Percentiles rank a stretch among this genome's conserved stretches.
phyloP scores from a whole-genome alignment of 176 grass and related monocot genomes.

The Cenchrus americanus region DNA sequence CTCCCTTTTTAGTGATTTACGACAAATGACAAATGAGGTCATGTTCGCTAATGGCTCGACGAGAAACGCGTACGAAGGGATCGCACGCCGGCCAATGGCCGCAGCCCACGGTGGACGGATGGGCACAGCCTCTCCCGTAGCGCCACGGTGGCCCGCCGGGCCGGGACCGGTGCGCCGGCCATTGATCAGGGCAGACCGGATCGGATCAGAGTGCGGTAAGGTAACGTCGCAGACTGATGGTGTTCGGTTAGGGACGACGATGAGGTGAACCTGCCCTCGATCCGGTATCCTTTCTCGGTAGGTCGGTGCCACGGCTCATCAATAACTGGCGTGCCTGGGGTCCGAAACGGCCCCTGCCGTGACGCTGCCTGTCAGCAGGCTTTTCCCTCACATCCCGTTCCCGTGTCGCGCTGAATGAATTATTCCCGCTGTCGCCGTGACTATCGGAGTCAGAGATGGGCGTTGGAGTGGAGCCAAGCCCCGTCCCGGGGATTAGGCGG shows the following conservation, averaged over 20 bases:
- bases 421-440: not conserved
- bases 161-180: not conserved
- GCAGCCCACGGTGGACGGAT: not conserved
- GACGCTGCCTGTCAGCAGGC: not conserved
- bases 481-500: conserved; percentile 2
- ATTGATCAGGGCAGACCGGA: not conserved
- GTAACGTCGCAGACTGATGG: not conserved
- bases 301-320: conserved; percentile 17
- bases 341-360: conserved; percentile 13
- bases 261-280: conserved; percentile 36
- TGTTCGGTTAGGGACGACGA: not conserved
- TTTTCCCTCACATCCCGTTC: conserved; percentile 9
- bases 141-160: not conserved
- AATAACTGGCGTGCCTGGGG: not conserved
- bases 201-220: not conserved
- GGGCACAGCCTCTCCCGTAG: too few relatives aligned
- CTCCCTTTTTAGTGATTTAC: too few relatives aligned
- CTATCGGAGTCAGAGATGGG: not conserved
- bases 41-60: conserved; percentile 13
- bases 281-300: not conserved
- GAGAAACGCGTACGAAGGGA: not conserved
- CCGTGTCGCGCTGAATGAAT: not conserved
- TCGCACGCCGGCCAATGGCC: not conserved
- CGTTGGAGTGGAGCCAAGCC: not conserved
- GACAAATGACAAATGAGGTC: too few relatives aligned